Percentiles rank a stretch among this genome's conserved stretches.
Evolutionary conservation across 768 basidiomycete genomes (phyloP).

Genomic region (Neoboletus brunneissimus): DNA sequence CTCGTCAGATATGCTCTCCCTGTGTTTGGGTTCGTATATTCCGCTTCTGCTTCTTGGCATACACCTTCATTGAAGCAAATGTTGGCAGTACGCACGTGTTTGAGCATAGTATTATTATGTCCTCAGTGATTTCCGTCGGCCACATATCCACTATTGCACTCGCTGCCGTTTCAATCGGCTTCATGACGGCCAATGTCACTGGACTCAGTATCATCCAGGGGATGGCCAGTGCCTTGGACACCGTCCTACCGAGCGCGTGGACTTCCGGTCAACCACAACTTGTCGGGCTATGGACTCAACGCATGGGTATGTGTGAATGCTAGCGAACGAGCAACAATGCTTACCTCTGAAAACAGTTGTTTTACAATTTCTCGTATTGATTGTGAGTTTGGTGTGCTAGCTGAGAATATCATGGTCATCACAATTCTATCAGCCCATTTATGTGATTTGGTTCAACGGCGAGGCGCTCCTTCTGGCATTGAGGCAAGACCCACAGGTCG

Average conservation of each 20-base stretch:
- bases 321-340: neutral
- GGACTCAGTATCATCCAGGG: constrained; percentile 73
- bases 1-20: constrained; percentile 67
- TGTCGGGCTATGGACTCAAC: constrained; percentile 88
- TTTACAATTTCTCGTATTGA: constrained; percentile 33
- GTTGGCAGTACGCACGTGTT: constrained; percentile 59
- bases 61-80: neutral
- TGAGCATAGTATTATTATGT: constrained; percentile 85
- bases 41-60: neutral
- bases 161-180: constrained; percentile 74
- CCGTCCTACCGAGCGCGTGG: constrained; percentile 92
- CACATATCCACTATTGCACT: constrained; percentile 89
- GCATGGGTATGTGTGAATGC: constrained; percentile 59
- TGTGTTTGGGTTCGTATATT: constrained; percentile 60
- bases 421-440: constrained; percentile 43
- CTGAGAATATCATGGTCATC: neutral
- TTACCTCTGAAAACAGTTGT: constrained; percentile 10
- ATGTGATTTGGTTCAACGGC: constrained; percentile 76
- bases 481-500: constrained; percentile 80
- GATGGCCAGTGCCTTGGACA: constrained; percentile 83
- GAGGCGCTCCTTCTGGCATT: constrained; percentile 72
- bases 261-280: constrained; percentile 80
- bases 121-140: constrained; percentile 86
- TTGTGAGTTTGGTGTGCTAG: constrained; percentile 44
- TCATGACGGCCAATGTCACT: constrained; percentile 66